Evolutionary conservation across 164 flowering plant species (phyloP).

Genomic region (Nymphaea colorata): DNA sequence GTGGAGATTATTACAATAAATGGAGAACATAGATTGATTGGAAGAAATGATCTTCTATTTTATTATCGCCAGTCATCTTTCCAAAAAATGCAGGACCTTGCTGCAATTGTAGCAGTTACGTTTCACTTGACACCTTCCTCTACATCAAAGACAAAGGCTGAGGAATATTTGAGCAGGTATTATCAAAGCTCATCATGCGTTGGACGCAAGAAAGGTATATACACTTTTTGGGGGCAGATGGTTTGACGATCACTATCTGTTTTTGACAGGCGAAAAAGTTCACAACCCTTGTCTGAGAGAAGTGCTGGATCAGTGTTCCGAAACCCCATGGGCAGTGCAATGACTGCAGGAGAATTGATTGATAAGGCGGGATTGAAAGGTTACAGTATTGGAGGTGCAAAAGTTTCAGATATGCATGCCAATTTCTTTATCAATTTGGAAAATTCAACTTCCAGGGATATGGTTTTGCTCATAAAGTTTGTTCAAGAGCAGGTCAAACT

Average conservation of each 20-base stretch:
- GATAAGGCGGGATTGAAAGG: constrained; percentile 42
- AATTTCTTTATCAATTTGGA: constrained; percentile 37
- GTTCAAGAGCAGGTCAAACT: constrained; percentile 23
- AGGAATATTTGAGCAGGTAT: constrained; percentile 26
- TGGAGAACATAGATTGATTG: constrained; percentile 17
- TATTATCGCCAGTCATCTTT: constrained; percentile 33
- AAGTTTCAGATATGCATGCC: constrained; percentile 30
- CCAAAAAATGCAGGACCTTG: constrained; percentile 33
- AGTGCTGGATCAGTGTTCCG: constrained; percentile 1
- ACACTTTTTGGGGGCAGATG: not conserved
- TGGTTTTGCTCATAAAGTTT: constrained; percentile 29
- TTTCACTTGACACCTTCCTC: constrained; percentile 22
- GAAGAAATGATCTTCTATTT: constrained; percentile 24
- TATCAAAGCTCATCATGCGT: not conserved
- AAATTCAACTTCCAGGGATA: constrained; percentile 28
- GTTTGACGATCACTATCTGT: not conserved
- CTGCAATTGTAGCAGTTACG: constrained; percentile 36
- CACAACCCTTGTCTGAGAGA: constrained; percentile 15
- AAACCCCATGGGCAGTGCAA: constrained; percentile 21
- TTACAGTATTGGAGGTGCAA: constrained; percentile 29
- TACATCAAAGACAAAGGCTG: constrained; percentile 18
- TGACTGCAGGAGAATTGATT: constrained; percentile 34
- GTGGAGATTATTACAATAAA: constrained; percentile 28
- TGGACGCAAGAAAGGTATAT: not conserved
- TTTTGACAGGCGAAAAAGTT: constrained; percentile 19